Evolutionary conservation across 805 yeast species (phyloP).

Genomic region (Candida coleopterorum): DNA sequence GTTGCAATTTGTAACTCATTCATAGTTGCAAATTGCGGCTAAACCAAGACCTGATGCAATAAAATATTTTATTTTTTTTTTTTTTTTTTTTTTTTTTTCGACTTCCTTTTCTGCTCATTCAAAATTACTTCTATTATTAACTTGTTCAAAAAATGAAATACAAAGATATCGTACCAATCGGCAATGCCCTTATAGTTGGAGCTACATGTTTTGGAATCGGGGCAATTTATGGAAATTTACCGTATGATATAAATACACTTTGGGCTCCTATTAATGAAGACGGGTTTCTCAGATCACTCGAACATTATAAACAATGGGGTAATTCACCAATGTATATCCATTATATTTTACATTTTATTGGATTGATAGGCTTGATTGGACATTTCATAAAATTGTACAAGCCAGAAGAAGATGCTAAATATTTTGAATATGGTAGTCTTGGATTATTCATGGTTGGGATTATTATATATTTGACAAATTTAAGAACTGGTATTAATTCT

Average conservation of each 20-base stretch:
- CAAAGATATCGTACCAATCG: constrained; percentile 43
- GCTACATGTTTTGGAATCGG: constrained; percentile 80
- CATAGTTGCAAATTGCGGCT: no score
- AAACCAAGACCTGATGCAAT: no score
- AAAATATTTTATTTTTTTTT: no score
- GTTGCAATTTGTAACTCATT: no score
- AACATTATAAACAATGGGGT: constrained; percentile 76
- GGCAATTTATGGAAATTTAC: constrained; percentile 67
- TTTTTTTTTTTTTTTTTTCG: not conserved
- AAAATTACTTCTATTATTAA: not conserved
- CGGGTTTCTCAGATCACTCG: constrained; percentile 56
- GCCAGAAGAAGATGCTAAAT: constrained; percentile 79
- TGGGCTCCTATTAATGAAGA: constrained; percentile 52
- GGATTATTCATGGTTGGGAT: constrained; percentile 67
- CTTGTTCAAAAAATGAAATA: constrained; percentile 19
- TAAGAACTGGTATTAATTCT: constrained; percentile 73
- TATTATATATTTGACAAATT: constrained; percentile 80
- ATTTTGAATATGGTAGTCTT: constrained; percentile 86
- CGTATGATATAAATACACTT: constrained; percentile 74
- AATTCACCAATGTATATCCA: constrained; percentile 54
- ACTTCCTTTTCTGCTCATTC: not conserved
- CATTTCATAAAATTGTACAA: constrained; percentile 73
- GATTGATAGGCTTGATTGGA: constrained; percentile 66
- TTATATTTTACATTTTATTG: constrained; percentile 57
- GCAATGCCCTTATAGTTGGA: constrained; percentile 37